Percentiles rank a stretch among this genome's conserved stretches.
Evolutionary conservation across 345 rosid species (phyloP).

Genomic region (Geranium rotundifolium): DNA sequence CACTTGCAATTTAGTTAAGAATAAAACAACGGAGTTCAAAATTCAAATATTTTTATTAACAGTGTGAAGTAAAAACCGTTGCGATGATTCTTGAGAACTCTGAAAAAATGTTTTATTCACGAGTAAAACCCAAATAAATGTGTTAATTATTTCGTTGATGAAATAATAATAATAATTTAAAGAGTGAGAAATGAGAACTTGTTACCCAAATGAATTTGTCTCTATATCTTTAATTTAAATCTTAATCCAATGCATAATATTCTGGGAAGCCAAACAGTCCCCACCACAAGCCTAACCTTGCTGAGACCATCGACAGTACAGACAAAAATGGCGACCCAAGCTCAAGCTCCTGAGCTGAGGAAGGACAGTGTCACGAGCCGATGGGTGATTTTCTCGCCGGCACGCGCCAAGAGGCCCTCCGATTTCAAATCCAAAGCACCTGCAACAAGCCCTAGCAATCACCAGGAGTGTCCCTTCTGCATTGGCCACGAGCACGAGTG

Average conservation of each 20-base stretch:
- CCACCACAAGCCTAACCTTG: background rate
- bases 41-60: no score
- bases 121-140: no score
- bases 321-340: constrained; percentile 3
- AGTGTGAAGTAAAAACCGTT: no score
- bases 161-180: no score
- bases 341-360: constrained; percentile 48
- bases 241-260: background rate
- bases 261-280: background rate
- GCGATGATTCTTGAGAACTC: no score
- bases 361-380: constrained; percentile 48
- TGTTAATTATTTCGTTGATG: no score
- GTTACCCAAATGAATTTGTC: no score
- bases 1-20: no score
- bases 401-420: constrained; percentile 61
- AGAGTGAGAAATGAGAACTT: no score
- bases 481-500: constrained; percentile 70
- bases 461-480: constrained; percentile 62
- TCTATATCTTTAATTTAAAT: no score
- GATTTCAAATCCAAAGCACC: constrained; percentile 74
- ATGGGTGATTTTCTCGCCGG: constrained; percentile 75
- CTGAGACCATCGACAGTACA: background rate
- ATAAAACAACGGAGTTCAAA: no score
- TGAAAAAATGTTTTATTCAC: no score
- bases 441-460: constrained; percentile 15